A percentile compares a stretch with the other conserved stretches of the same genome.
Conservation (phyloP, 805 yeast genomes). For the Kuraishia borneana region DNA sequence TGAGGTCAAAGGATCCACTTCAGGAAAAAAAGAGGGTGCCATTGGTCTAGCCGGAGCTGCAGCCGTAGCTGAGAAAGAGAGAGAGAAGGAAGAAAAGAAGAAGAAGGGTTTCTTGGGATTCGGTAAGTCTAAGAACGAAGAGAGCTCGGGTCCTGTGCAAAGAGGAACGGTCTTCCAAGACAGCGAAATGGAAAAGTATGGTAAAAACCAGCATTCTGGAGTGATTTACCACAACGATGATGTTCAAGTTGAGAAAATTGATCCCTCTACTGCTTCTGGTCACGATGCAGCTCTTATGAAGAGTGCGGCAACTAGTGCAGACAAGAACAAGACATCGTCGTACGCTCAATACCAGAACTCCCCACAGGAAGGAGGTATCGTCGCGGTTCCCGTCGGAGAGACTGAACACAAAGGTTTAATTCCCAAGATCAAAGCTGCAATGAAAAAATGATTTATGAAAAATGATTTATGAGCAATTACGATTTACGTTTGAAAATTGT, state of each 20-base stretch:
- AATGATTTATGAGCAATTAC: neutral
- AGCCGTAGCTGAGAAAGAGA: neutral
- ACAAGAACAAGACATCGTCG: neutral
- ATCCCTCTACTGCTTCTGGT: neutral
- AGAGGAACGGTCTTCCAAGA: neutral
- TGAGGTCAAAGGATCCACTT: no score
- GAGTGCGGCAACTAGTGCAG: neutral
- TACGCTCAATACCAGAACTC: neutral
- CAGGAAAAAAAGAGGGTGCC: no score
- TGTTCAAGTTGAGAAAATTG: neutral
- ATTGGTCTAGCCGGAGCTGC: neutral
- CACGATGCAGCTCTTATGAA: neutral
- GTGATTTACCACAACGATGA: neutral
- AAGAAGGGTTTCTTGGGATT: neutral
- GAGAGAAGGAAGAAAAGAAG: neutral
- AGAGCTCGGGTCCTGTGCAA: neutral
- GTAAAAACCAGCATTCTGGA: neutral
- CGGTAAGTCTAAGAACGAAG: neutral
- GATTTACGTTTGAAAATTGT: neutral
- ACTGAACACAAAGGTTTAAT: neutral
- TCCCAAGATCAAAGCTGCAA: neutral
- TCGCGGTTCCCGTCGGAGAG: neutral
- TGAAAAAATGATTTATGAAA: neutral
- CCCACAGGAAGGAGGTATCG: neutral
- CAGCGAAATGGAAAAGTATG: neutral